Percentiles rank a stretch among this genome's conserved stretches.
Evolutionary conservation across 345 rosid genomes (phyloP).

Genomic region (Bruguiera parviflora): DNA sequence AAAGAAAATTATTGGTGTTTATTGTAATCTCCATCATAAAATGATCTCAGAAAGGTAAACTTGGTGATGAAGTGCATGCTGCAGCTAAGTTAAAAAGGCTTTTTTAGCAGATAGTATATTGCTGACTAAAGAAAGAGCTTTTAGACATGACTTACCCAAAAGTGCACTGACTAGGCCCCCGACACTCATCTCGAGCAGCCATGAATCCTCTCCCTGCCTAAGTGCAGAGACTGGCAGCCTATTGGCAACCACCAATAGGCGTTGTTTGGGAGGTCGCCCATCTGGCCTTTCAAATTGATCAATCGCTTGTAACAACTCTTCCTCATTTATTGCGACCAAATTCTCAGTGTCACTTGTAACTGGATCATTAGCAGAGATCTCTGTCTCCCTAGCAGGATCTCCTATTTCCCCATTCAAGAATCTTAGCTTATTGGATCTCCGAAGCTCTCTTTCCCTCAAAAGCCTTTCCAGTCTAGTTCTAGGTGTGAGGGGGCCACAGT

Average conservation of each 20-base stretch:
- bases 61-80: too few relatives aligned
- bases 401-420: conserved; percentile 22
- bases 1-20: too few relatives aligned
- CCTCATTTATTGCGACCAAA: conserved; percentile 25
- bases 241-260: conserved; percentile 56
- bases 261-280: conserved; percentile 38
- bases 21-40: too few relatives aligned
- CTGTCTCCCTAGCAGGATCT: conserved; percentile 24
- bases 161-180: conserved; percentile 61
- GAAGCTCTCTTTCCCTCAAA: conserved; percentile 45
- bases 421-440: conserved; percentile 35
- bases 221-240: conserved; percentile 56
- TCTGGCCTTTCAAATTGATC: conserved; percentile 32
- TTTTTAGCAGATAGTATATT: conserved; percentile 1
- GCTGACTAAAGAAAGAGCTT: neutral
- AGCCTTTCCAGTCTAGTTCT: conserved; percentile 51
- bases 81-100: too few relatives aligned
- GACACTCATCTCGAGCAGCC: conserved; percentile 54
- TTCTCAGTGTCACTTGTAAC: conserved; percentile 24
- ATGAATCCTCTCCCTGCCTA: conserved; percentile 41
- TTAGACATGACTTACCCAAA: conserved; percentile 33
- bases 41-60: too few relatives aligned
- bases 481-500: conserved; percentile 36
- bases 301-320: conserved; percentile 16
- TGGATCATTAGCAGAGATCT: conserved; percentile 20